phyloP scores from a whole-genome alignment of 495 filamentous ascomycete genomes.

The Penicillium waksmanii region DNA sequence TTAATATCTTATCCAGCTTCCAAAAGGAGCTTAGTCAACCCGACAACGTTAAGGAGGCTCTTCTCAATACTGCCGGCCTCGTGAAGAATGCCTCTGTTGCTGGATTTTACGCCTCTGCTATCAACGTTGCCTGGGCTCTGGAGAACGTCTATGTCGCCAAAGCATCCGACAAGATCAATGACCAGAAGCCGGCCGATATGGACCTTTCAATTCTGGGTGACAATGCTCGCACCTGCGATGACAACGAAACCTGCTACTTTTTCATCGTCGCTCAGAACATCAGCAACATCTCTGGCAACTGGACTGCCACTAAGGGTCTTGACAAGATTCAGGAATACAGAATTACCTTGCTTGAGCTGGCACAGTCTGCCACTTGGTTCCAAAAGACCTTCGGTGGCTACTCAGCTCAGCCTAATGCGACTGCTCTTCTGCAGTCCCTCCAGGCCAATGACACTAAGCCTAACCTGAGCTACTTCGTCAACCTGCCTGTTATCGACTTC shows the following conservation, averaged over 20 bases:
- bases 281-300: conserved; percentile 1
- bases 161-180: background rate
- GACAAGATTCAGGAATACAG: conserved; percentile 5
- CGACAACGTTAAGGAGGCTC: background rate
- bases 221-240: conserved; percentile 5
- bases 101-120: conserved; percentile 3
- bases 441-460: background rate
- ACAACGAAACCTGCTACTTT: conserved; percentile 7
- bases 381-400: conserved; percentile 1
- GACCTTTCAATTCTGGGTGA: background rate
- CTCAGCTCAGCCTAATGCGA: background rate
- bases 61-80: background rate
- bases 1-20: background rate
- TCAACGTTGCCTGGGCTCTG: conserved; percentile 4
- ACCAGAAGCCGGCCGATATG: background rate
- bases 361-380: conserved; percentile 5
- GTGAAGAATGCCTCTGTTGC: background rate
- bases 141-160: conserved; percentile 2
- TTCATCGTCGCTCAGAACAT: conserved; percentile 6
- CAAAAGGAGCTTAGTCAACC: background rate
- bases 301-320: background rate
- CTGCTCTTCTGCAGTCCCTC: background rate
- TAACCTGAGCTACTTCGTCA: conserved; percentile 4
- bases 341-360: conserved; percentile 2
- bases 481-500: conserved; percentile 3